phyloP scores from a whole-genome alignment of 345 rosid species.

The Camelina laxa region DNA sequence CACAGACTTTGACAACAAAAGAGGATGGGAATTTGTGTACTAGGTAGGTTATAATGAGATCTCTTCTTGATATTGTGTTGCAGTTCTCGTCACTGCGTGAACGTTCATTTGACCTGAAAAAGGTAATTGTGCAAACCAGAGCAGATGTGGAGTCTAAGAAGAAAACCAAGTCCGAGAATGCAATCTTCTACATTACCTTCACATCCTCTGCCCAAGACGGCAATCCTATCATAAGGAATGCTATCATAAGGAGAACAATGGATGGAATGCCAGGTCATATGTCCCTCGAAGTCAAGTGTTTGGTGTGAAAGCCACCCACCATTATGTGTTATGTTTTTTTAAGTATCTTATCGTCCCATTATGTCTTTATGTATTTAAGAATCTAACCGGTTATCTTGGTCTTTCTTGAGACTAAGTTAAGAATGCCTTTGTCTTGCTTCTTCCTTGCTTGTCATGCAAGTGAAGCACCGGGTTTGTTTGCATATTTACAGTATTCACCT shows the following conservation, averaged over 20 bases:
- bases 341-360: not conserved
- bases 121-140: not conserved
- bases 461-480: no score
- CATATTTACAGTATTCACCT: no score
- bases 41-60: not conserved
- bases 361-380: not conserved
- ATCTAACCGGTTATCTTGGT: no score
- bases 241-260: slow-evolving; percentile 1
- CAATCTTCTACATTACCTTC: slow-evolving; percentile 16
- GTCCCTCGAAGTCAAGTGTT: not conserved
- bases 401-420: no score
- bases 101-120: not conserved
- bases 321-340: not conserved
- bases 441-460: no score
- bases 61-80: slow-evolving; percentile 2
- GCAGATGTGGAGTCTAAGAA: not conserved
- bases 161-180: not conserved
- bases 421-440: no score
- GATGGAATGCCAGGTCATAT: not conserved
- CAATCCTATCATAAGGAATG: not conserved
- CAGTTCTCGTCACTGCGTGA: not conserved
- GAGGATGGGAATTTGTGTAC: not conserved
- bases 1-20: not conserved
- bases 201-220: not conserved
- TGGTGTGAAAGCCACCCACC: not conserved